Evolutionary conservation across 2,329 filamentous ascomycete species (phyloP).

Genomic region (Fusarium tanahbumbuense): DNA sequence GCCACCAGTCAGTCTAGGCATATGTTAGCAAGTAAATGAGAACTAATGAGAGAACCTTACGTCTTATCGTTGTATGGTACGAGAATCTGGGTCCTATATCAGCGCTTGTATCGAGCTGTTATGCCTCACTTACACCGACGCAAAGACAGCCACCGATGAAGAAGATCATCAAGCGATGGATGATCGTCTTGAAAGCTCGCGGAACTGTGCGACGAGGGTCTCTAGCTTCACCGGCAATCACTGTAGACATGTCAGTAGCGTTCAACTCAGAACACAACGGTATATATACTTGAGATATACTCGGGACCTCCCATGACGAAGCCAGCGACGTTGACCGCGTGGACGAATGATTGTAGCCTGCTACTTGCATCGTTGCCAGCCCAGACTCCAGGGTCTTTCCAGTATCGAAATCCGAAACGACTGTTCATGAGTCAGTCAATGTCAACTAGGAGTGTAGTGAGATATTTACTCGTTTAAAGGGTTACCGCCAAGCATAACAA

Average conservation of each 20-base stretch:
- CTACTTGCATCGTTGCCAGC: not conserved
- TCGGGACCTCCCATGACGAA: slow-evolving; percentile 64
- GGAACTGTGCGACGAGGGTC: not conserved
- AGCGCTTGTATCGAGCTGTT: not conserved
- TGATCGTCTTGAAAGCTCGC: not conserved
- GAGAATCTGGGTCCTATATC: not conserved
- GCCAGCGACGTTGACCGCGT: slow-evolving; percentile 45
- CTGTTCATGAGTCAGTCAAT: slow-evolving; percentile 50
- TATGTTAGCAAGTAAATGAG: too few species aligned
- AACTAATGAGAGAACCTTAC: not conserved
- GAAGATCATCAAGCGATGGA: not conserved
- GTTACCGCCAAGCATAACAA: slow-evolving; percentile 81
- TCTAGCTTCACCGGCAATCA: not conserved
- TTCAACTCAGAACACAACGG: too few species aligned
- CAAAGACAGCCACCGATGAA: not conserved
- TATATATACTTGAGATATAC: slow-evolving; percentile 72
- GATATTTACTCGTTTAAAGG: slow-evolving; percentile 55
- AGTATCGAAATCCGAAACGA: slow-evolving; percentile 75
- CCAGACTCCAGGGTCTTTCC: slow-evolving; percentile 54
- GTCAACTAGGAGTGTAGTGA: too few species aligned
- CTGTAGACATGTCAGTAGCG: not conserved
- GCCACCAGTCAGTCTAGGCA: not conserved
- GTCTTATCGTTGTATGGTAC: not conserved
- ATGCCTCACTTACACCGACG: not conserved
- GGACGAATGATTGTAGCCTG: not conserved